A percentile compares a stretch with the other conserved stretches of the same genome.
phyloP scores from a whole-genome alignment of 1,139 yeast species.

The Yamadazyma sp. region DNA sequence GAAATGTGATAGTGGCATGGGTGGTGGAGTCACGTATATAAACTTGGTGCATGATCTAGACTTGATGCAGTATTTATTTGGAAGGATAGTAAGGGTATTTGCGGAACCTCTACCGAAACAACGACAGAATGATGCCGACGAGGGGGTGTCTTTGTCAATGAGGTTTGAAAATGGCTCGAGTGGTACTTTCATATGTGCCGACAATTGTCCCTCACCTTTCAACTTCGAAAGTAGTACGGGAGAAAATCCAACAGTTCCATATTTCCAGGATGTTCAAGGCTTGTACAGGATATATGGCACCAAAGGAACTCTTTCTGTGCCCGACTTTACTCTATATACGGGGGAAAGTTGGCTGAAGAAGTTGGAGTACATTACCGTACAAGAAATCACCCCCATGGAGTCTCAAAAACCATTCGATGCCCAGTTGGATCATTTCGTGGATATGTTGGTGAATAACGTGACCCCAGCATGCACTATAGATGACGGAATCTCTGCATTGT shows the following conservation, averaged over 20 bases:
- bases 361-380: constrained; percentile 11
- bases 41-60: constrained; percentile 30
- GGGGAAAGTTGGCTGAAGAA: constrained; percentile 22
- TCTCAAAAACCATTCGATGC: constrained; percentile 33
- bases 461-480: constrained; percentile 34
- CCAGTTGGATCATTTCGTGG: constrained; percentile 38
- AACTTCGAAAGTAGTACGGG: constrained; percentile 44
- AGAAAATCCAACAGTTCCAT: constrained; percentile 42
- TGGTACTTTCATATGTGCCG: constrained; percentile 43
- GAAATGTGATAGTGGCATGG: constrained; percentile 31
- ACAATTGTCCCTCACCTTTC: constrained; percentile 42
- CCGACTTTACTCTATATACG: constrained; percentile 35
- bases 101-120: constrained; percentile 38
- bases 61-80: constrained; percentile 28
- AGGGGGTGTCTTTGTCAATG: constrained; percentile 41
- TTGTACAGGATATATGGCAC: constrained; percentile 41
- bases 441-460: constrained; percentile 27
- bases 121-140: constrained; percentile 33
- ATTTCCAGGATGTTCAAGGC: constrained; percentile 30
- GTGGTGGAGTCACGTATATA: constrained; percentile 41
- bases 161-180: constrained; percentile 37
- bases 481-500: constrained; percentile 37
- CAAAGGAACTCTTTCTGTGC: constrained; percentile 39
- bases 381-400: constrained; percentile 16
- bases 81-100: constrained; percentile 37